Percentiles rank a stretch among this genome's conserved stretches.
Evolutionary conservation across 1,284 basidiomycete species (phyloP).

Genomic region (Cutaneotrichosporon cyanovorans): DNA sequence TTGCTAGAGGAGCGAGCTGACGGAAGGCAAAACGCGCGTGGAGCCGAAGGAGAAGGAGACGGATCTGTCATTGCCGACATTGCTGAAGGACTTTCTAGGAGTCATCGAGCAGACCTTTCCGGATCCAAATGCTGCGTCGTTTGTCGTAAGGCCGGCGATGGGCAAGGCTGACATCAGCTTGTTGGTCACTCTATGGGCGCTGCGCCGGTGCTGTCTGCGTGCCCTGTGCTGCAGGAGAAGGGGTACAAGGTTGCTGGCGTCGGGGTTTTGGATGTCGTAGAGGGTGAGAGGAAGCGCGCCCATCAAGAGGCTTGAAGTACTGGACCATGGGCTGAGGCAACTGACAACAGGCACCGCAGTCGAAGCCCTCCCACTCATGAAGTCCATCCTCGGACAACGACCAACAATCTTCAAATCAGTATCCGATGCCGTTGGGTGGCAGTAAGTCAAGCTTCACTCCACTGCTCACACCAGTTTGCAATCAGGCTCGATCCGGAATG

Average conservation of each 20-base stretch:
- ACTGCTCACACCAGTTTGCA: conserved; percentile 51
- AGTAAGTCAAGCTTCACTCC: conserved; percentile 53
- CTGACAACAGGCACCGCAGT: conserved; percentile 70
- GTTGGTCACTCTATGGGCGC: conserved; percentile 89
- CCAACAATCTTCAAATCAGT: conserved; percentile 75
- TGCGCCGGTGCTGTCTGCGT: conserved; percentile 68
- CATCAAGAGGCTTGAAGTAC: too few species aligned
- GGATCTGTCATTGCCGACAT: conserved; percentile 64
- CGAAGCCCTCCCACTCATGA: conserved; percentile 85
- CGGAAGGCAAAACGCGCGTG: conserved; percentile 54
- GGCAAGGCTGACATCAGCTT: conserved; percentile 52
- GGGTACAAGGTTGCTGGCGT: conserved; percentile 73
- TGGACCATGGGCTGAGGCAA: not conserved
- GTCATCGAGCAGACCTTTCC: conserved; percentile 64
- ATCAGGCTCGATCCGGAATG: conserved; percentile 71
- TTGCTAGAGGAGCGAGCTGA: conserved; percentile 1
- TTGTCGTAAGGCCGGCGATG: conserved; percentile 55
- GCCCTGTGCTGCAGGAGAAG: conserved; percentile 57
- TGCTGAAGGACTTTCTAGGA: conserved; percentile 63
- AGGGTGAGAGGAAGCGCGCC: too few species aligned
- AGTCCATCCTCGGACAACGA: conserved; percentile 70
- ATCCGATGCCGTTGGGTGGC: conserved; percentile 88
- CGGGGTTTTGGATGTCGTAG: conserved; percentile 88
- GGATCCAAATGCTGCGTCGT: conserved; percentile 55
- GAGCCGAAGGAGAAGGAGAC: conserved; percentile 47